Base-by-base conservation (phyloP, 768 basidiomycete genomes). In the Russula griseocarnosa region DNA sequence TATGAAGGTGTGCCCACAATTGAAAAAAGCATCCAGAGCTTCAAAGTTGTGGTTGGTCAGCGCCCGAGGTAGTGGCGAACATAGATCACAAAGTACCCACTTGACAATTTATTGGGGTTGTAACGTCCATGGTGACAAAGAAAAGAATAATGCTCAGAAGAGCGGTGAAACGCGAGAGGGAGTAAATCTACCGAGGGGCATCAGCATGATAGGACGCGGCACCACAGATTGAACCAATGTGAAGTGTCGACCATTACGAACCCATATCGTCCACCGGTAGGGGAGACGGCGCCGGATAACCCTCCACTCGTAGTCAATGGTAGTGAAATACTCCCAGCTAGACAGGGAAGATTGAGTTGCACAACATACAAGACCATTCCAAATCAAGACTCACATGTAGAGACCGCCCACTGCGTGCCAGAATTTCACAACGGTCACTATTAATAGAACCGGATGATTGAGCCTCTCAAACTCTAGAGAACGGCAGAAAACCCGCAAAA, bases 251-350 rank as follows among this genome's bases (percentile, higher is more conserved):
- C 30, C 28, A 3, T 9, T 28, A 51, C 50, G 26, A 28, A 51
- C 50, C 50, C 50, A 51, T 51, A 51, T 51, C 50, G 50, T 51
- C 50, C 50, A 51, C 16, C 50, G 50, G 28, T 51, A 51, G 26
- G 50, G 50, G 50, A 30, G 13, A 28, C 16, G 26, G 14, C 50
- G 16, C 26, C 28, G 50, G 9, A 51, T 18, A 7, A 51, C 50
- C 3, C 18, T 18, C 50, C 50, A 51, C 16, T 51, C 50, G 26
- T 51, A 51, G 16, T 51, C 24, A 6, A 51, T 8, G 18, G 50
- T 51, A 18, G 50, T 51, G 3, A 49, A 24, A 24, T 24, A 49
- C 10, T 49, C 47, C 47, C 47, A 49, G 3, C 47, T 49, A 22
- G 24, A 24, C 13, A 16, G 11, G 24, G 24, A 49, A 5, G 22